phyloP scores from a whole-genome alignment of 2,329 filamentous ascomycete species.

The Epichloe elymi region DNA sequence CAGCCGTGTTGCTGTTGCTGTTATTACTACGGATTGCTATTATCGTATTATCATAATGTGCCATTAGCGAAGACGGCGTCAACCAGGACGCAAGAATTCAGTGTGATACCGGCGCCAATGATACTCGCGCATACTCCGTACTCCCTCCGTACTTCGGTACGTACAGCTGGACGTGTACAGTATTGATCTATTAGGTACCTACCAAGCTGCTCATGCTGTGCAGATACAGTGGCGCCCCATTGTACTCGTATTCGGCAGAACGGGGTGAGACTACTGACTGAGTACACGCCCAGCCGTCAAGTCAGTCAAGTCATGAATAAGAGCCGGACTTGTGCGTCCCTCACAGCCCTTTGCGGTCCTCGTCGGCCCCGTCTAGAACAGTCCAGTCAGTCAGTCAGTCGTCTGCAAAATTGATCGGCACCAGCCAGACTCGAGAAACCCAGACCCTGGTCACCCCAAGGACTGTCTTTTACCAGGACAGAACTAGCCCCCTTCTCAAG shows the following conservation, averaged over 20 bases:
- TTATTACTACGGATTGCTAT: too few species aligned
- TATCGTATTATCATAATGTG: too few species aligned
- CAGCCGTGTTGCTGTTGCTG: background rate
- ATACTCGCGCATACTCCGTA: too few species aligned
- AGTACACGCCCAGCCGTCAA: background rate
- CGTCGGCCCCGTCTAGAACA: background rate
- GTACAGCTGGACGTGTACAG: background rate
- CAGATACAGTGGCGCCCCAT: background rate
- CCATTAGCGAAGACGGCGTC: too few species aligned
- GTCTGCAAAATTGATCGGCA: background rate
- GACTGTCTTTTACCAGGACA: background rate
- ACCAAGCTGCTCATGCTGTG: too few species aligned
- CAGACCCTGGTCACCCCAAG: constrained; percentile 2
- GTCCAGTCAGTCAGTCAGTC: background rate
- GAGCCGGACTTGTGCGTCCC: background rate
- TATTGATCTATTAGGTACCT: background rate
- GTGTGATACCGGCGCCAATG: too few species aligned
- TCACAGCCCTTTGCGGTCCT: background rate
- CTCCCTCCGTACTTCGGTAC: too few species aligned
- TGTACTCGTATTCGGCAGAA: constrained; percentile 2
- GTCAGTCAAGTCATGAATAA: background rate
- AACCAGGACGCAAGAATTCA: too few species aligned
- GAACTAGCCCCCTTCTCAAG: constrained; percentile 3
- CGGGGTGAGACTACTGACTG: background rate
- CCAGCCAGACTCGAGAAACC: background rate